Conservation (phyloP, 208 protist species). For the Herpetomonas samuelpessoai region DNA sequence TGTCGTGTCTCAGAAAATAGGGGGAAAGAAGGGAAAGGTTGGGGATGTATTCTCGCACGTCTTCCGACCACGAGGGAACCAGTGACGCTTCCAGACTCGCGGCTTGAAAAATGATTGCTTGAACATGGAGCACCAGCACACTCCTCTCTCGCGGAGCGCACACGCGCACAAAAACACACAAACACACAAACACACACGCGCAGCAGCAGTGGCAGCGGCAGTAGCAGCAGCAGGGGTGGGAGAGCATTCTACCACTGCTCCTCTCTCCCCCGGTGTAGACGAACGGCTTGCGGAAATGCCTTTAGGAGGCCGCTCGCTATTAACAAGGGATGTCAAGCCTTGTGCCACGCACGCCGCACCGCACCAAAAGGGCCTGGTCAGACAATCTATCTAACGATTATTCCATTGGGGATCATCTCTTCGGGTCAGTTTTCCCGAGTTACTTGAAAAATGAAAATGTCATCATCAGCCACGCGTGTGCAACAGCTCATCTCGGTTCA, state of each 20-base stretch:
- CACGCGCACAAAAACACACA: background rate
- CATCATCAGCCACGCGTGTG: conserved; percentile 12
- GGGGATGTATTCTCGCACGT: conserved; percentile 16
- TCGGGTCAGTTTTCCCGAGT: conserved; percentile 51
- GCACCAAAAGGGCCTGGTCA: no score
- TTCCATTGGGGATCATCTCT: conserved; percentile 65
- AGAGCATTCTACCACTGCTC: no score
- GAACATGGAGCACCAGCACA: background rate
- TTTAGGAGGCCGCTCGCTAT: conserved; percentile 22
- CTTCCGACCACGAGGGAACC: conserved; percentile 23
- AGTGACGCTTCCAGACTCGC: conserved; percentile 15
- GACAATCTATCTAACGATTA: conserved; percentile 64
- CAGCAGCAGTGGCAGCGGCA: background rate
- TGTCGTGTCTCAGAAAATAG: background rate
- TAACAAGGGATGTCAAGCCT: conserved; percentile 25
- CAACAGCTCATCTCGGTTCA: background rate
- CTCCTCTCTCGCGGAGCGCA: no score
- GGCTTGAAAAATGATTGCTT: conserved; percentile 28
- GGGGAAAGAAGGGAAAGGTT: no score
- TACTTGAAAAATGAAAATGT: conserved; percentile 36
- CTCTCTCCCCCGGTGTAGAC: conserved; percentile 36
- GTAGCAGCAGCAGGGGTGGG: no score
- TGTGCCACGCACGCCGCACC: no score
- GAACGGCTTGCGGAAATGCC: conserved; percentile 39
- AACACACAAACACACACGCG: background rate